Base-by-base conservation (phyloP, 2,329 filamentous ascomycete genomes). In the Phoma sp. region DNA sequence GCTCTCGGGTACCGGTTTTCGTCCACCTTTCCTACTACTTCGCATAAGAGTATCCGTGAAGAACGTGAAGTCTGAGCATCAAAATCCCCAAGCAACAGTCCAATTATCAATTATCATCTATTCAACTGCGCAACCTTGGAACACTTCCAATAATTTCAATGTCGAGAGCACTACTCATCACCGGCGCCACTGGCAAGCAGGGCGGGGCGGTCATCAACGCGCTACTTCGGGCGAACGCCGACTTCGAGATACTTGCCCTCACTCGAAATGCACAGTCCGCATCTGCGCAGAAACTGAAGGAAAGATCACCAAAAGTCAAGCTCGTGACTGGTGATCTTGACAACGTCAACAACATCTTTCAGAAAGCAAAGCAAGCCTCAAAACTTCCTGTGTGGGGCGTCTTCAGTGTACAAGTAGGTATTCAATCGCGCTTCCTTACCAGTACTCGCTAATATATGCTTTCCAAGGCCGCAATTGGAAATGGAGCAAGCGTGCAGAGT, bases 261-360 rank as follows among this genome's bases (percentile, higher is more conserved):
- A 87, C 84, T 2, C 79, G 85, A 50, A 77, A 86, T 58, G 60
- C 78, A 1, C 65, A 74, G 29, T 83, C 82, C 0, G 46, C 71
- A 3, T 77, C 77, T 1, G 82, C 84, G 1, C 76, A 84, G 62
- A 77, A 74, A 18, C 78, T 85, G 9, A 61, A 71, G 5, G 49
- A 73, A 7, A 74, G 79, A 57, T 81, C 78, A 0, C 46, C 74
- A 11, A 80, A 77, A 15, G 79, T 87, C 64, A 80, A 77, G 30
- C 60, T 87, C 1, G 74, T 87, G 3, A 72, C 83, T 45, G 84
- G 84, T 1, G 75, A 87, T 53, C 73, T 87, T 1, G 74, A 84
- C 45, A 69, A 84, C 15, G 68, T 80, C 0, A 72, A 74, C 0
- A 71, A 65, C 0, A 75, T 87, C n/a, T 86, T 87, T 62, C 56